Conservation (phyloP, 305 asterid genomes). For the Rubia tinctorum region DNA sequence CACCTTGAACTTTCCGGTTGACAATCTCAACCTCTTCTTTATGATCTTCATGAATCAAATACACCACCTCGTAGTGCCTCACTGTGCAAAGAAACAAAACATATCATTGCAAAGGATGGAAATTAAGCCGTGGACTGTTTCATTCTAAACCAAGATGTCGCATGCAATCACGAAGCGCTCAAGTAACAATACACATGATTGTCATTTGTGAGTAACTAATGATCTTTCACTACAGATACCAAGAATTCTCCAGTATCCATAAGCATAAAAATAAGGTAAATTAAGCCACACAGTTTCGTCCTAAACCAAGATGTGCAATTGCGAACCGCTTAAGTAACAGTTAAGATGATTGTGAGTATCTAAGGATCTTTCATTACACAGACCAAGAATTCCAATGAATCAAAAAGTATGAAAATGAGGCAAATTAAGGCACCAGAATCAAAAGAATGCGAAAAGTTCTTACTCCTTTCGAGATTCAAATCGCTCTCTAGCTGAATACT, state of each 20-base stretch:
- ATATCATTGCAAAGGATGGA: slow-evolving; percentile 9
- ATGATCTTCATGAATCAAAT: slow-evolving; percentile 79
- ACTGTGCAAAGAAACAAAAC: slow-evolving; percentile 35
- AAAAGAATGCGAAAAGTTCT: slow-evolving; percentile 24
- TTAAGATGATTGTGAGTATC: neutral
- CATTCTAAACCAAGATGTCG: neutral
- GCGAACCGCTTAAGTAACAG: too few relatives aligned
- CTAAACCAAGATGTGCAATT: neutral
- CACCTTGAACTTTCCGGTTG: slow-evolving; percentile 77
- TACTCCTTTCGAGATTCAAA: slow-evolving; percentile 58
- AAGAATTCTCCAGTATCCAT: neutral
- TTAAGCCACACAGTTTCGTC: neutral
- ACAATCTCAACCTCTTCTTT: slow-evolving; percentile 76
- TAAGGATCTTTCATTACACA: neutral
- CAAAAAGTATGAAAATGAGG: neutral
- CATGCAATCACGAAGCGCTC: too few relatives aligned
- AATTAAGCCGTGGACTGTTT: neutral
- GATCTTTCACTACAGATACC: neutral
- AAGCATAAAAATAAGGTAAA: neutral
- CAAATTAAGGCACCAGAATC: neutral
- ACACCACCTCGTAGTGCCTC: slow-evolving; percentile 97
- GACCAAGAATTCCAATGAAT: neutral
- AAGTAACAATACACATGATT: neutral
- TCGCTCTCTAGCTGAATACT: slow-evolving; percentile 83
- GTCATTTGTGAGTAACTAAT: neutral